A percentile compares a stretch with the other conserved stretches of the same genome.
These are phyloP conservation scores for Adansonia grandidieri DNA, from an alignment of 441 rosid species.

Conservation along the genomic window DNA sequence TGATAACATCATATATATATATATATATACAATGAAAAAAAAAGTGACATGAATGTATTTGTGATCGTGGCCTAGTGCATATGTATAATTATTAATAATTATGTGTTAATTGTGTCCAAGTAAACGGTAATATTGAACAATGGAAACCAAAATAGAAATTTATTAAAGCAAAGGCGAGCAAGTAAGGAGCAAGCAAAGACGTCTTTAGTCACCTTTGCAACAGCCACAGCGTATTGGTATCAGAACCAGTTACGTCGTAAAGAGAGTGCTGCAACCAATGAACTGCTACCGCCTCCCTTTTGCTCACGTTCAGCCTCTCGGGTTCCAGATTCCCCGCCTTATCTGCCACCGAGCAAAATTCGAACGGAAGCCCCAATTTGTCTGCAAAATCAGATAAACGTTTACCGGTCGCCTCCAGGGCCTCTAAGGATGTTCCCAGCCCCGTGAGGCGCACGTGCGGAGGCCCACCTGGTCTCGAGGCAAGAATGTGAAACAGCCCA, in stretches of 20 bases:
- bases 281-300: slow-evolving; percentile 92
- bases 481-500: slow-evolving; percentile 88
- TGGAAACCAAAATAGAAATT: background rate
- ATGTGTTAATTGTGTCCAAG: background rate
- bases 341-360: slow-evolving; percentile 78
- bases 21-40: background rate
- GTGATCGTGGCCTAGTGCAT: background rate
- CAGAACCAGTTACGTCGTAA: slow-evolving; percentile 95
- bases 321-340: slow-evolving; percentile 86
- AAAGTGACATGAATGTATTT: background rate
- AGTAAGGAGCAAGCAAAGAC: background rate
- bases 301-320: slow-evolving; percentile 68
- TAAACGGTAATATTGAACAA: background rate
- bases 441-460: slow-evolving; percentile 94
- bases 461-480: slow-evolving; percentile 87
- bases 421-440: slow-evolving; percentile 82
- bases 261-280: slow-evolving; percentile 98
- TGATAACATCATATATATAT: too few species aligned
- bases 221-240: slow-evolving; percentile 77
- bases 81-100: background rate
- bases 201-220: slow-evolving; percentile 63
- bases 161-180: background rate
- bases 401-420: slow-evolving; percentile 89
- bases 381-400: slow-evolving; percentile 88
- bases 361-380: slow-evolving; percentile 86